Percentiles rank a stretch among this genome's conserved stretches.
Evolutionary conservation across 805 yeast genomes (phyloP).

Genomic region (Saccharomycopsis capsularis): DNA sequence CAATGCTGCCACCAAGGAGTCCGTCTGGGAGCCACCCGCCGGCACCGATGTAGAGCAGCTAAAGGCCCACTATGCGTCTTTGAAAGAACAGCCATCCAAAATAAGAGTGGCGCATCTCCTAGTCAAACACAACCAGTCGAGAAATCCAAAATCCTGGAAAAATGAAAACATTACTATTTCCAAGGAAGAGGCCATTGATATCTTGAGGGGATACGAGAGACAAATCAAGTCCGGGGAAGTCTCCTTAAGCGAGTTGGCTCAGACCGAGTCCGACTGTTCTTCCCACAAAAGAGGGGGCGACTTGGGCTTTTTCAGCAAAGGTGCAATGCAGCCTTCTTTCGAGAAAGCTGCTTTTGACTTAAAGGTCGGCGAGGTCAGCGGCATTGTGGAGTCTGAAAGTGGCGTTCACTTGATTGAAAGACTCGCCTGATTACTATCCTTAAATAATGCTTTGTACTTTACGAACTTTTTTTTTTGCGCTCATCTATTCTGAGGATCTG

Average conservation of each 20-base stretch:
- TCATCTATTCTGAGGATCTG: too few relatives aligned
- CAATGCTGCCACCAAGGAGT: conserved; percentile 60
- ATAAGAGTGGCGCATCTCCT: conserved; percentile 78
- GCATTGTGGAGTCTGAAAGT: conserved; percentile 79
- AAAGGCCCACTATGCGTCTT: conserved; percentile 44
- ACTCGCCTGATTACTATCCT: conserved; percentile 55
- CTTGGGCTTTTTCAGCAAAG: conserved; percentile 78
- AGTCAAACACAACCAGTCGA: conserved; percentile 72
- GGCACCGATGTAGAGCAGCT: conserved; percentile 65
- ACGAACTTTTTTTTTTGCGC: too few relatives aligned
- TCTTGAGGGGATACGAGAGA: conserved; percentile 49
- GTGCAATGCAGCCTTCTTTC: conserved; percentile 93
- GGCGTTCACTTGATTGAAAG: conserved; percentile 88
- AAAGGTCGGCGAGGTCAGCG: conserved; percentile 77
- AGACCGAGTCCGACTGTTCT: conserved; percentile 81
- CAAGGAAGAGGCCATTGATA: conserved; percentile 76
- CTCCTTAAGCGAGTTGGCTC: conserved; percentile 65
- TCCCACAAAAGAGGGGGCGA: conserved; percentile 88
- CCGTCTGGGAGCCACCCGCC: conserved; percentile 87
- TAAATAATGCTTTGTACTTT: too few relatives aligned
- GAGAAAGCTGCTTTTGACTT: conserved; percentile 81
- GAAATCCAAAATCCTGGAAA: conserved; percentile 93
- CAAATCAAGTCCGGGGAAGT: conserved; percentile 58
- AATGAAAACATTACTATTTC: conserved; percentile 64
- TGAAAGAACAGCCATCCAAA: conserved; percentile 32